Evolutionary conservation across 768 basidiomycete species (phyloP).

Genomic region (Phylloporus sp.): DNA sequence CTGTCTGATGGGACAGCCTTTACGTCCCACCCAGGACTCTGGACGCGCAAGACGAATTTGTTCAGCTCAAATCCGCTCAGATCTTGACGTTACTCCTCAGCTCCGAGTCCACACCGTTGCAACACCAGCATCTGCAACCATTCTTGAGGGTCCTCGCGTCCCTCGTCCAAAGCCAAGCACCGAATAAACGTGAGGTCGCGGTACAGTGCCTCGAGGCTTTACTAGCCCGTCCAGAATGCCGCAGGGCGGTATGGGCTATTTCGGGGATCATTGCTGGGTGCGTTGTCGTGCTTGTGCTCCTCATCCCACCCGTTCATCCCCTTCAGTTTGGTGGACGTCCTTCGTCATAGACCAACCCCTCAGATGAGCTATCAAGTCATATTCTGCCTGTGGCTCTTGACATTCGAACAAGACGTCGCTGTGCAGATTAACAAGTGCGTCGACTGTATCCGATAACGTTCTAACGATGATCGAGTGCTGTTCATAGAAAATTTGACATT

Average conservation of each 20-base stretch:
- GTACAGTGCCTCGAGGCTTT: conserved; percentile 89
- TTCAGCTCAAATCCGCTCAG: conserved; percentile 86
- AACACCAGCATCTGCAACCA: conserved; percentile 50
- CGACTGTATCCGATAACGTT: background rate
- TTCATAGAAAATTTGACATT: conserved; percentile 79
- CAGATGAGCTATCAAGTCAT: conserved; percentile 96
- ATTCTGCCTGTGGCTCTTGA: conserved; percentile 91
- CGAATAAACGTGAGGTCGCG: conserved; percentile 79
- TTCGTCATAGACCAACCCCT: conserved; percentile 76
- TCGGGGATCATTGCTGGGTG: conserved; percentile 69
- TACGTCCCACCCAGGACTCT: conserved; percentile 51
- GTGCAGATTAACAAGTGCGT: conserved; percentile 83
- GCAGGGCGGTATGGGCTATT: conserved; percentile 77
- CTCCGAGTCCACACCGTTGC: conserved; percentile 47
- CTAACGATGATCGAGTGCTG: background rate
- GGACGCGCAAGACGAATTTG: conserved; percentile 88
- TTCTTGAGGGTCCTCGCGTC: conserved; percentile 58
- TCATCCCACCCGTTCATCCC: background rate
- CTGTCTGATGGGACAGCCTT: conserved; percentile 1
- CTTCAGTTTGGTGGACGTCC: conserved; percentile 72
- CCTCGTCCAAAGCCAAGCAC: conserved; percentile 55
- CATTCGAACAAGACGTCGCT: conserved; percentile 84
- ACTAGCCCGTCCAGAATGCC: conserved; percentile 74
- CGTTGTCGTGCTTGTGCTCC: conserved; percentile 2
- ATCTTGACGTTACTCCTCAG: conserved; percentile 84